Evolutionary conservation across 2,329 filamentous ascomycete genomes (phyloP), one percentile per base, ranked within the genome.

Genomic region (Ophiostoma ulmi): DNA sequence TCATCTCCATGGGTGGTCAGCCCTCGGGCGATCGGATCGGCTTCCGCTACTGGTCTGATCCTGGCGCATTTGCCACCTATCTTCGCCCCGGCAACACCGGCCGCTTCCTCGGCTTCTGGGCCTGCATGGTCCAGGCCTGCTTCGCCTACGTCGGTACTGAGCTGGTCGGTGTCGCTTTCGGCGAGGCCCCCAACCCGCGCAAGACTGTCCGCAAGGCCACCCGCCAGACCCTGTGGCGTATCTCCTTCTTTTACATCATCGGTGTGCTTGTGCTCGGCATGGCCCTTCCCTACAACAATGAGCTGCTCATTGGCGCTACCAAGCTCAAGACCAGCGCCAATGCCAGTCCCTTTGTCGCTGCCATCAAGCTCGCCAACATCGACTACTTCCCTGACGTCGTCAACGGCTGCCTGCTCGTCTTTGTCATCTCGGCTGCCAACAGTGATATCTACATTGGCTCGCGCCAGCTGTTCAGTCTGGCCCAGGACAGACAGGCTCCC

Each of bases 401-500:
- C 83, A 94, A 94, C 78, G 91, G 88, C 20, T 88, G 93, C 8
- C 86, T 94, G 11, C 83, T 94, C 31, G 92, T 91, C 0, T 91
- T 91, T 3, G 91, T 93, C 8, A 87, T 93, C 75, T 92, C 90
- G 0, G 91, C 91, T 6, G 91, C 90, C 72, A 92, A 91, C 80
- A 91, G 90, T 17, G 91, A 91, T 80, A 85, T 93, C 72, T 92
- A 91, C 80, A 90, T 89, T 61, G 88, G 87, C 72, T 89, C 86
- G 71, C 88, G 90, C 35, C 88, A 90, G 58, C 82, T 92, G 48
- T 83, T 91, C 73, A 88, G 86, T 11, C 83, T 92, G 14, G 88
- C 89, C 44, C 81, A 87, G 61, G 87, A 89, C 70, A 85, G 86
- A 61, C 86, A 88, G 72, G 89, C 89, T 0, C 90, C 90, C 1